Evolutionary conservation across 768 basidiomycete species (phyloP), one percentile per base, ranked within the genome.

Genomic region (Gymnopilus junonius): DNA sequence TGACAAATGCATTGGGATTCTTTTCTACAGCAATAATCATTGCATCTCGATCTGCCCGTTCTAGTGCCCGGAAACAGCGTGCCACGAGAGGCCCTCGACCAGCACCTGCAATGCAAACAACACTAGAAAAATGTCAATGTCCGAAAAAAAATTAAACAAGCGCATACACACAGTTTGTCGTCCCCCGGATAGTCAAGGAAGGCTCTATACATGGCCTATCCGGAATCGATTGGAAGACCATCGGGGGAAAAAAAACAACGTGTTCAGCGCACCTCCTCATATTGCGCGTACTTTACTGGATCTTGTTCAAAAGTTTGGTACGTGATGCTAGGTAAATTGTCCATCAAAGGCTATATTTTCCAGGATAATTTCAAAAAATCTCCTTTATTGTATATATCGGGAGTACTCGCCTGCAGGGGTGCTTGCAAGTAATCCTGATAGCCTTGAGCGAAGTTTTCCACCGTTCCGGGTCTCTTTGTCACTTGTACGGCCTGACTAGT

Each of bases 231-330:
- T 10, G 64, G 45, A n/a, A 29, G 55, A 50, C 40, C 46, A 15
- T 8, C 59, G 46, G 63, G n/a, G n/a, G n/a, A n/a, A 63, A 53
- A 58, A 64, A 59, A 20, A 60, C 4, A 11, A 8, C n/a, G 8
- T 21, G 29, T 15, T 55, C 53, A 17, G 15, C 31, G 21, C 51
- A 90, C 93, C 83, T 97, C 93, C 79, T 99, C 97, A 73, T 99
- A 99, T 69, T 94, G 90, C 59, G 84, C 76, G 73, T 99, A 99
- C 76, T 99, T 99, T 63, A 99, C 89, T 3, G 97, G 97, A 79
- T 99, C 97, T 73, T 95, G 88, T 72, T 99, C 97, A 71, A 99
- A 99, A 2, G 94, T 95, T 73, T 99, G 95, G 75, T 99, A 99
- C 11, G 95, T 98, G 66, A 91, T 86, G 69, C 94, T 96, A 71